These are phyloP conservation scores for Pseudogymnoascus sp. DNA, from an alignment of 2,329 filamentous ascomycete species.

Conservation along the genomic window DNA sequence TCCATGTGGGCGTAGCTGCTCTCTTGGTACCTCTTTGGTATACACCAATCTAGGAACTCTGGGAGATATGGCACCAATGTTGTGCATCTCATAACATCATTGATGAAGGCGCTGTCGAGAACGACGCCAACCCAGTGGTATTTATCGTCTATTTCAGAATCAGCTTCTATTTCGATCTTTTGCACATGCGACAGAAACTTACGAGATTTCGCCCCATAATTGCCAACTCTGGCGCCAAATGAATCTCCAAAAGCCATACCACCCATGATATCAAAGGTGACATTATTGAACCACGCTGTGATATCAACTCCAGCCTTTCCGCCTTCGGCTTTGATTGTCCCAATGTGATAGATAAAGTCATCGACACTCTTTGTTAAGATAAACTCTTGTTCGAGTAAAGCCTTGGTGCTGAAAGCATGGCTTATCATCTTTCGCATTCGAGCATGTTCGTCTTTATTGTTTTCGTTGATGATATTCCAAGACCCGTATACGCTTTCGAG, in stretches of 20 bases:
- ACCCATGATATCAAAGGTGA: slow-evolving; percentile 33
- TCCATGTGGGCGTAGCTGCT: slow-evolving; percentile 2
- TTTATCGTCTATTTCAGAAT: slow-evolving; percentile 14
- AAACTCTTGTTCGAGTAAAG: slow-evolving; percentile 20
- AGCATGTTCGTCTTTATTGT: slow-evolving; percentile 16
- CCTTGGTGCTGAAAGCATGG: slow-evolving; percentile 19
- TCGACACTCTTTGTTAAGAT: slow-evolving; percentile 15
- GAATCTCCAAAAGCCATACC: slow-evolving; percentile 30
- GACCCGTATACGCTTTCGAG: slow-evolving; percentile 19
- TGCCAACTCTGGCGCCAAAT: slow-evolving; percentile 19
- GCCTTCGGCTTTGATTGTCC: background rate
- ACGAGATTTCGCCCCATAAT: background rate
- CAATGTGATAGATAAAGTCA: slow-evolving; percentile 14
- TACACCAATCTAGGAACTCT: background rate
- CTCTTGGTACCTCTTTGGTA: background rate
- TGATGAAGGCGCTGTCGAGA: slow-evolving; percentile 20
- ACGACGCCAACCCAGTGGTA: slow-evolving; percentile 21
- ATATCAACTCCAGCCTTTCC: slow-evolving; percentile 12
- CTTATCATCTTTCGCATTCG: slow-evolving; percentile 20
- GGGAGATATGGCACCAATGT: background rate
- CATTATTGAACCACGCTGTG: slow-evolving; percentile 23
- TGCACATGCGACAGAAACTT: background rate
- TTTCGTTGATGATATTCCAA: slow-evolving; percentile 21
- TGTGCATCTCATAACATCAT: slow-evolving; percentile 20
- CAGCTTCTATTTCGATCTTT: background rate